Base-by-base conservation (phyloP, 768 basidiomycete genomes). In the Tephrocybe sp. region DNA sequence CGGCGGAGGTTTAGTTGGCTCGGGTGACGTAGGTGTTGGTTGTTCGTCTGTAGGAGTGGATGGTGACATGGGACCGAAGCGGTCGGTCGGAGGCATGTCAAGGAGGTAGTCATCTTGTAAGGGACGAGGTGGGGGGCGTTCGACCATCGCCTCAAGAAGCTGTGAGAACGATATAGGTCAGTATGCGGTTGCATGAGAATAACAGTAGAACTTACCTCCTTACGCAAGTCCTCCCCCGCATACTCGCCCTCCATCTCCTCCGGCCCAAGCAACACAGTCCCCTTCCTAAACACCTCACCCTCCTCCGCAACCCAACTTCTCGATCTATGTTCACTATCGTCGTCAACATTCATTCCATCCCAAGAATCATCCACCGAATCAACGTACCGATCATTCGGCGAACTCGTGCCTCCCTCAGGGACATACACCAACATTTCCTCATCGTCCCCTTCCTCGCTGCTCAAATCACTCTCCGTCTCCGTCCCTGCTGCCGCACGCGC, bases 201-300 rank as follows among this genome's bases (percentile, higher is more conserved):
- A 52, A 17, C 45, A 9, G 39, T 52, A 48, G 45, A 30, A 63
- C 78, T 34, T 52, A 85, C 86, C 77, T 91, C 87, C 60, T 82
- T 84, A 56, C 89, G 82, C 49, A 98, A 71, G 36, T 93, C 91
- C 63, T 98, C 95, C 0, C 93, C 91, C 13, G 83, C 89, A 61
- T 86, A 91, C 60, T 92, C 92, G 0, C 83, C 85, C 59, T 94
- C 92, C 82, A 93, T 89, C 66, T 95, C 92, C 59, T 88, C 90
- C 7, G 83, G 83, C 1, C 85, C 85, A 8, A 92, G 73, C 16
- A 98, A 72, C 3, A 85, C 86, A 9, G 79, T 83, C 0, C 94
- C 93, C 62, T 96, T 95, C 36, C 95, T 76, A 73, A 98, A 98
- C 35, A 98, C 88, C 68, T 98, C 96, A 0, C 93, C 93, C 65